Percentiles rank a stretch among this genome's conserved stretches.
These are phyloP conservation scores for Zygosaccharomyces sapae DNA, from an alignment of 1,139 yeast genomes.

Conservation along the genomic window DNA sequence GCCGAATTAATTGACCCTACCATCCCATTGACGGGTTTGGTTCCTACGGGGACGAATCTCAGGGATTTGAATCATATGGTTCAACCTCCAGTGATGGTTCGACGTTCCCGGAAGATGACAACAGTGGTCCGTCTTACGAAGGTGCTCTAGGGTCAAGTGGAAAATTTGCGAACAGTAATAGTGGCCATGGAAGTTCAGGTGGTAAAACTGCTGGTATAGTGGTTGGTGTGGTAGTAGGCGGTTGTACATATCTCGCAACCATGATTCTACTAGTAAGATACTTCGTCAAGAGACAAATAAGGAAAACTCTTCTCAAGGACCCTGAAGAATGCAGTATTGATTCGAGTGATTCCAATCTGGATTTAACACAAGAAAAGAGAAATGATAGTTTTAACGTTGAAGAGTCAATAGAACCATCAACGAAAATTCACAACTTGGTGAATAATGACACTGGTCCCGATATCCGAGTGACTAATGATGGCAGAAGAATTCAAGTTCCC, in stretches of 20 bases:
- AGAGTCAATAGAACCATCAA: constrained; percentile 29
- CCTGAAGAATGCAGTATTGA: constrained; percentile 26
- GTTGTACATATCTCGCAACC: constrained; percentile 51
- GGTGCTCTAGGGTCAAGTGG: constrained; percentile 37
- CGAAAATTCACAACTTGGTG: constrained; percentile 32
- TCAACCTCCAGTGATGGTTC: constrained; percentile 8
- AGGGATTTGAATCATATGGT: constrained; percentile 15
- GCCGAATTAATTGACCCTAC: constrained; percentile 58
- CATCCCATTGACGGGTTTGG: constrained; percentile 59
- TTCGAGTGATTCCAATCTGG: constrained; percentile 33
- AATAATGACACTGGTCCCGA: constrained; percentile 22
- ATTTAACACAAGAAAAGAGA: constrained; percentile 12
- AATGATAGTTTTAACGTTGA: constrained; percentile 17
- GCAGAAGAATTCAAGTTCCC: constrained; percentile 16
- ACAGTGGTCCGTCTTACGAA: constrained; percentile 10
- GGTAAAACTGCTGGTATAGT: constrained; percentile 52
- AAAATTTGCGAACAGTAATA: constrained; percentile 19
- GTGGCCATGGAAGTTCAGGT: constrained; percentile 32
- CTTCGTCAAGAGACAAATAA: constrained; percentile 33
- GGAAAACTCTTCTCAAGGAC: constrained; percentile 11
- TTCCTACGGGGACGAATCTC: constrained; percentile 23
- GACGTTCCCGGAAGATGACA: constrained; percentile 9
- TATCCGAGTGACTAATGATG: constrained; percentile 12
- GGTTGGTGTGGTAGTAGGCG: constrained; percentile 67
- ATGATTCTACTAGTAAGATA: constrained; percentile 42